Conservation (phyloP, 169 alveolate species). For the Toxoplasma gondii region DNA sequence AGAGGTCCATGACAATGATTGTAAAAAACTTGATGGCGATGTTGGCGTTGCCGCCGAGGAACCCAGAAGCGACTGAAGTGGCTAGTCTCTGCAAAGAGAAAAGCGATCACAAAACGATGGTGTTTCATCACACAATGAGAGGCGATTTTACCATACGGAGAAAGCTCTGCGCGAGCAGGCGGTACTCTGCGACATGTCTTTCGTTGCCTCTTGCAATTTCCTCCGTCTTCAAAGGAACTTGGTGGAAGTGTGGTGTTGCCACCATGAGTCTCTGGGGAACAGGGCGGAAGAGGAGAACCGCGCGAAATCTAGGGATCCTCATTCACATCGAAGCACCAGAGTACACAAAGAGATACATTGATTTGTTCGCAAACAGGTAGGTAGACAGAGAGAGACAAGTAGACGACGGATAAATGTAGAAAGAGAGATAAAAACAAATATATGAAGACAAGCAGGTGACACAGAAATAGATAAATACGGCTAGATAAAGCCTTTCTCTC, state of each 20-base stretch:
- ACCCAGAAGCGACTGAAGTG: conserved; percentile 64
- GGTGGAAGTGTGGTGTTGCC: no score
- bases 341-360: no score
- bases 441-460: neutral
- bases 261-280: no score
- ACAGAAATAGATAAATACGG: neutral
- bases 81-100: conserved; percentile 51
- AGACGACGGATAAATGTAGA: neutral
- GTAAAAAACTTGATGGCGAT: conserved; percentile 54
- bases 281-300: no score
- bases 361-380: no score
- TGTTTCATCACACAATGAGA: neutral
- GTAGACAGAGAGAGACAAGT: no score
- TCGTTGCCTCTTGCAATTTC: no score
- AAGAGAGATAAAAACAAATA: neutral
- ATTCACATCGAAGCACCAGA: no score
- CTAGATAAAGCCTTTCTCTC: no score
- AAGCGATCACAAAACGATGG: neutral
- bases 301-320: no score
- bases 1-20: conserved; percentile 34
- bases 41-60: conserved; percentile 66
- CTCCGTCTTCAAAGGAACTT: no score
- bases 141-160: neutral
- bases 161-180: neutral
- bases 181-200: no score